phyloP scores from a whole-genome alignment of 2,329 filamentous ascomycete genomes.

The Niveomyces coronatus region DNA sequence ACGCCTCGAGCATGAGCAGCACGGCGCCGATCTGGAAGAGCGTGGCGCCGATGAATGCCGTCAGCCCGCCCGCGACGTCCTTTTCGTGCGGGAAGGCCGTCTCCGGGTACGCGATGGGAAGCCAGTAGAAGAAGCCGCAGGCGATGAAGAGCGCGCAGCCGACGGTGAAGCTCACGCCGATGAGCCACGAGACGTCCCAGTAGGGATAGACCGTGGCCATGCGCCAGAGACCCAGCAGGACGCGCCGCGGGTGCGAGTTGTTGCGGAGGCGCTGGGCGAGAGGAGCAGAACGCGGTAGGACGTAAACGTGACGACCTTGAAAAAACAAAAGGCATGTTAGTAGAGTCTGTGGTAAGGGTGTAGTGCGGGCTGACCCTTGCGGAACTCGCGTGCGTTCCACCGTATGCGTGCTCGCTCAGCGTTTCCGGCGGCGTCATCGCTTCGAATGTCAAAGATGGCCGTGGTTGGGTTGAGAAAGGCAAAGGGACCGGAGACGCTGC shows the following conservation, averaged over 20 bases:
- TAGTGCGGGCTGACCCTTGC: conserved; percentile 6
- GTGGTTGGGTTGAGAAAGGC: conserved; percentile 12
- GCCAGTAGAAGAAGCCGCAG: conserved; percentile 42
- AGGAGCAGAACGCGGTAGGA: conserved; percentile 11
- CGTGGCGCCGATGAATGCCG: conserved; percentile 49
- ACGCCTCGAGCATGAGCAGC: conserved; percentile 47
- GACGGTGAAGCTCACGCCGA: conserved; percentile 14
- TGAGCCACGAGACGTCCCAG: conserved; percentile 16
- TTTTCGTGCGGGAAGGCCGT: conserved; percentile 43
- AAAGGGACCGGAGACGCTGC: conserved; percentile 11
- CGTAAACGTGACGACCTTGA: conserved; percentile 10
- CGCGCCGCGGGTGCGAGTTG: conserved; percentile 6
- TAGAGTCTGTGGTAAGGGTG: background rate
- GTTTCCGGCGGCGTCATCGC: conserved; percentile 4
- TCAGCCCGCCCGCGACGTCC: conserved; percentile 39
- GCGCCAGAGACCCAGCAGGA: conserved; percentile 12
- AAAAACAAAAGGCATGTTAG: background rate
- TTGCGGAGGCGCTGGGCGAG: conserved; percentile 10
- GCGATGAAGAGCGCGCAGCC: conserved; percentile 15
- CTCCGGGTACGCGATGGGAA: conserved; percentile 43
- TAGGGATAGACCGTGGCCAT: conserved; percentile 15
- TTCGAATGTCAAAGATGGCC: conserved; percentile 11
- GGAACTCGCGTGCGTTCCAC: conserved; percentile 12
- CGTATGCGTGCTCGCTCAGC: conserved; percentile 10
- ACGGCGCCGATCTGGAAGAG: conserved; percentile 49